Evolutionary conservation across 2,329 filamentous ascomycete genomes (phyloP).

Genomic region (Rosellinia necatrix): DNA sequence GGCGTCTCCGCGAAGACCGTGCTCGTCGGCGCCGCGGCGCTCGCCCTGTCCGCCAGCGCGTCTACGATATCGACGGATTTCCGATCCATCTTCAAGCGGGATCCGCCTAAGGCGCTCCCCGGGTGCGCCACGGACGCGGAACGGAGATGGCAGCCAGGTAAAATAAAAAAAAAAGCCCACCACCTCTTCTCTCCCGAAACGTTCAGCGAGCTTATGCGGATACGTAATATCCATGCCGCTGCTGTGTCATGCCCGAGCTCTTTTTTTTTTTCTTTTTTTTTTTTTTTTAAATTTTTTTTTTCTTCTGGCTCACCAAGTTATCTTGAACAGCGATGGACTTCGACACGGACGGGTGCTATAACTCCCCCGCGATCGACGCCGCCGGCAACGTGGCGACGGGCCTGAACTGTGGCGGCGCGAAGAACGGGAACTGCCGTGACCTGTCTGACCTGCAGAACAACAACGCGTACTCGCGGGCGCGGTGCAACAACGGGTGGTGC

Average conservation of each 20-base stretch:
- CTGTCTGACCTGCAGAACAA: slow-evolving; percentile 42
- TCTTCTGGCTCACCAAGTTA: background rate
- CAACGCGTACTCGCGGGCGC: slow-evolving; percentile 49
- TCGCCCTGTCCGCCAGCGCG: slow-evolving; percentile 10
- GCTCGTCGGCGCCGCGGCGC: background rate
- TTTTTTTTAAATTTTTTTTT: background rate
- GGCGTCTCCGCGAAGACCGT: slow-evolving; percentile 6
- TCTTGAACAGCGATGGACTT: slow-evolving; percentile 39
- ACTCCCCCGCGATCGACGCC: slow-evolving; percentile 44
- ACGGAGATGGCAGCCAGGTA: slow-evolving; percentile 25
- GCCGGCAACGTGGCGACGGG: slow-evolving; percentile 41
- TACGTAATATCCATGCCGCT: too few relatives aligned
- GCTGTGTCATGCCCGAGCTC: too few relatives aligned
- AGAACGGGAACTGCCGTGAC: slow-evolving; percentile 41
- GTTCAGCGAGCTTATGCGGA: background rate
- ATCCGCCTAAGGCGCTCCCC: slow-evolving; percentile 18
- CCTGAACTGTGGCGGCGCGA: slow-evolving; percentile 21
- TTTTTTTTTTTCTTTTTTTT: too few relatives aligned
- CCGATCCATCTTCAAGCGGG: slow-evolving; percentile 15
- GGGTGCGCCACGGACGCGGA: slow-evolving; percentile 21
- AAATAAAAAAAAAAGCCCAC: too few relatives aligned
- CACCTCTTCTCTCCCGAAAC: background rate
- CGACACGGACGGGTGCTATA: slow-evolving; percentile 46
- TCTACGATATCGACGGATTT: background rate
- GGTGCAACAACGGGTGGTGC: slow-evolving; percentile 52